A percentile compares a stretch with the other conserved stretches of the same genome.
Evolutionary conservation across 2,329 filamentous ascomycete genomes (phyloP).

Genomic region (Bipolaris victoriae): DNA sequence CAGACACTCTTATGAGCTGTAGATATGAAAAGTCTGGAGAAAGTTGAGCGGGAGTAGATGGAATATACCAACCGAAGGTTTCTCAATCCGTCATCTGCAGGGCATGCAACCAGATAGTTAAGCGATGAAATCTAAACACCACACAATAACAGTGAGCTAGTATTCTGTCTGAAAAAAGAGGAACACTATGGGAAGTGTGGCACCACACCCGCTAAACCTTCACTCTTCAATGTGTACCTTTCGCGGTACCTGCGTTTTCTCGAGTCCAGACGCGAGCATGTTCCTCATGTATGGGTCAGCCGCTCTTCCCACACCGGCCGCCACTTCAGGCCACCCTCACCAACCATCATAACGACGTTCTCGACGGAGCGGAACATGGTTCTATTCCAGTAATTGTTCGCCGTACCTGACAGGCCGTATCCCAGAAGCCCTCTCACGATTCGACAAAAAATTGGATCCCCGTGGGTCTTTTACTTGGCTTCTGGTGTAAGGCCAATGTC

Average conservation of each 20-base stretch:
- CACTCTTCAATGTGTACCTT: constrained; percentile 1
- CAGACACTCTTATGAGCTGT: background rate
- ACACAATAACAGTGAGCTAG: background rate
- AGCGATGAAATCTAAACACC: background rate
- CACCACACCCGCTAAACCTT: background rate
- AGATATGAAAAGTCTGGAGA: constrained; percentile 2
- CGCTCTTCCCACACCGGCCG: constrained; percentile 8
- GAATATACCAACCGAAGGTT: background rate
- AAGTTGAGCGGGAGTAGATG: background rate
- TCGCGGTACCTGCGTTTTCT: background rate
- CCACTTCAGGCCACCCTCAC: constrained; percentile 12
- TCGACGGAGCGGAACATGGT: constrained; percentile 8
- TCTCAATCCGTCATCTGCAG: background rate
- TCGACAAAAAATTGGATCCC: constrained; percentile 10
- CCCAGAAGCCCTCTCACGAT: constrained; percentile 6
- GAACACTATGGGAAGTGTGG: background rate
- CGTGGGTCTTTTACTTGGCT: constrained; percentile 6
- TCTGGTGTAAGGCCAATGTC: constrained; percentile 7
- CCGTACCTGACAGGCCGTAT: constrained; percentile 8
- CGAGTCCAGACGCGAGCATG: background rate
- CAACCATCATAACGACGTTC: background rate
- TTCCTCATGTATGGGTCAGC: constrained; percentile 6
- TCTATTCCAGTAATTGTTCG: constrained; percentile 8
- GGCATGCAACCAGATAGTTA: background rate
- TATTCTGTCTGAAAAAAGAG: constrained; percentile 1